Evolutionary conservation across 2,329 filamentous ascomycete genomes (phyloP).

Genomic region (Calonectria henricotiae): DNA sequence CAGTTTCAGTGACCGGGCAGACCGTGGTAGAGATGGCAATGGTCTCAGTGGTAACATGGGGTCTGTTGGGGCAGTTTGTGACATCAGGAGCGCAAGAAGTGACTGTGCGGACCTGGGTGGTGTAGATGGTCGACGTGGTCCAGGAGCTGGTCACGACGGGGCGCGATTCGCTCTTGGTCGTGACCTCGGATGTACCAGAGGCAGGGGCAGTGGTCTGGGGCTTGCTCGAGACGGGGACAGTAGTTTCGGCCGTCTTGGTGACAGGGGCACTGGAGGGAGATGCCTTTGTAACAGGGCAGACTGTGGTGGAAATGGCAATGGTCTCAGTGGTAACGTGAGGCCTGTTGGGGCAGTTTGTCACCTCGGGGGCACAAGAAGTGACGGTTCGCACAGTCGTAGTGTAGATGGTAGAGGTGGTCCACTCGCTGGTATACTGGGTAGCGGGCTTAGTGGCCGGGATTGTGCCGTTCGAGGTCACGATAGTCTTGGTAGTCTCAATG

Average conservation of each 20-base stretch:
- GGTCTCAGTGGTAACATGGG: constrained; percentile 16
- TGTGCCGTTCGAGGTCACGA: neutral
- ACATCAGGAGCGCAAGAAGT: constrained; percentile 46
- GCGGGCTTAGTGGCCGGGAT: neutral
- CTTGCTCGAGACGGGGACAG: neutral
- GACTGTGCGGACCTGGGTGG: constrained; percentile 35
- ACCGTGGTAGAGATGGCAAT: constrained; percentile 11
- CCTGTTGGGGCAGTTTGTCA: constrained; percentile 13
- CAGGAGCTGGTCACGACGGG: neutral
- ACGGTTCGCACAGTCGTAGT: neutral
- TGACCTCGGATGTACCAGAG: neutral
- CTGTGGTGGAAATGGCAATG: constrained; percentile 3
- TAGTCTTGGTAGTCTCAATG: neutral
- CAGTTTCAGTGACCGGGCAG: constrained; percentile 5
- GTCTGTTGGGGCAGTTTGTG: constrained; percentile 42
- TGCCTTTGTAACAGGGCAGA: constrained; percentile 3
- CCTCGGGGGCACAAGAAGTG: constrained; percentile 10
- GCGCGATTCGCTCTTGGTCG: neutral
- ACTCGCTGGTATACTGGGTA: neutral
- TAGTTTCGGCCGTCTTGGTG: neutral
- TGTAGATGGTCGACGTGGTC: constrained; percentile 16
- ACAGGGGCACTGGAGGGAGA: neutral
- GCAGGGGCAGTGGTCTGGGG: constrained; percentile 2
- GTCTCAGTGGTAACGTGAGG: constrained; percentile 14
- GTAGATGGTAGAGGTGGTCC: constrained; percentile 8